A percentile compares a stretch with the other conserved stretches of the same genome.
These are phyloP conservation scores for Cylindrodendrum hubeiense DNA, from an alignment of 2,329 filamentous ascomycete species.

Conservation along the genomic window DNA sequence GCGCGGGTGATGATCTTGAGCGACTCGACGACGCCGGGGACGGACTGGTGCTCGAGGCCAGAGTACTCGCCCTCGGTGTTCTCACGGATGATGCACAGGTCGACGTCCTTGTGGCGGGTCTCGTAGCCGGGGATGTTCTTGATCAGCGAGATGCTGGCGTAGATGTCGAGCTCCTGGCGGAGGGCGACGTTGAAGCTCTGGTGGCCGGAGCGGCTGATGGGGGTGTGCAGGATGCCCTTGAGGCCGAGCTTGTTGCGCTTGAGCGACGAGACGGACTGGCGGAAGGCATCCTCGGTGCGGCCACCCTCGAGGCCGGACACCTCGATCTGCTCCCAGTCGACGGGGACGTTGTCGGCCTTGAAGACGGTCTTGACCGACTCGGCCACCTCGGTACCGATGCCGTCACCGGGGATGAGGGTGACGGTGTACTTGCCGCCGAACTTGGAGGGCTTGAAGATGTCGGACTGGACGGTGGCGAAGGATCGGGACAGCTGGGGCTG, in stretches of 20 bases:
- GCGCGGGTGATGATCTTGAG: conserved; percentile 99
- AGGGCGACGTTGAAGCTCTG: conserved; percentile 99
- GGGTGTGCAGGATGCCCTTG: conserved; percentile 99
- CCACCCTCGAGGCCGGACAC: conserved; percentile 90
- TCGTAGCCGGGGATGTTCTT: conserved; percentile 99
- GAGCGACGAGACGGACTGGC: conserved; percentile 93
- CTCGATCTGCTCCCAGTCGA: conserved; percentile 99
- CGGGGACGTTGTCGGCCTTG: conserved; percentile 98
- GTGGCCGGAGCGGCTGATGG: conserved; percentile 95
- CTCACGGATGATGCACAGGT: conserved; percentile 99
- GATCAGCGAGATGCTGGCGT: conserved; percentile 96
- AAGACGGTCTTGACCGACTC: conserved; percentile 99
- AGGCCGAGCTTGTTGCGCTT: conserved; percentile 99
- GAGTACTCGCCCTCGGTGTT: conserved; percentile 99
- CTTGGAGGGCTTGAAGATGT: conserved; percentile 99
- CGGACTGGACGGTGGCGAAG: conserved; percentile 88
- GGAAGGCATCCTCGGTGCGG: conserved; percentile 94
- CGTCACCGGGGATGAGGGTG: conserved; percentile 97
- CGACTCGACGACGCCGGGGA: conserved; percentile 95
- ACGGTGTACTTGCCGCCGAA: conserved; percentile 99
- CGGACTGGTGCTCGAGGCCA: conserved; percentile 97
- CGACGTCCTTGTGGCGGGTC: conserved; percentile 96
- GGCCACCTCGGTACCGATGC: conserved; percentile 97
- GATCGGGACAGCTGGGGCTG: conserved; percentile 63
- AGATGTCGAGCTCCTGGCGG: conserved; percentile 99